Base-by-base conservation (phyloP, 345 rosid genomes). In the Mercurialis annua region DNA sequence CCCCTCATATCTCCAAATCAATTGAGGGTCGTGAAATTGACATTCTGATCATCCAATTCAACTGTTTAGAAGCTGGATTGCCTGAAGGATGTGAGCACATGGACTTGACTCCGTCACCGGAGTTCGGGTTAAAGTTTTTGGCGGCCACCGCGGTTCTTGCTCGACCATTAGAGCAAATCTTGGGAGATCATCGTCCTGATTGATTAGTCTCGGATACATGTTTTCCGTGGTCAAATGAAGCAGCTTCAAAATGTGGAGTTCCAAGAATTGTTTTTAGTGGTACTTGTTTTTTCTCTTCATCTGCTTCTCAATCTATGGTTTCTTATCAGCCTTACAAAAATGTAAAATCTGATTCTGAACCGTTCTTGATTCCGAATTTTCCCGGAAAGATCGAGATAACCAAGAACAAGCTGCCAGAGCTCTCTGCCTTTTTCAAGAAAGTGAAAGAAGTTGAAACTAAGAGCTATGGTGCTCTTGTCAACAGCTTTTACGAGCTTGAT, bases 401-500 rank as follows among this genome's bases (percentile, higher is more conserved):
- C 10, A 64, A 72, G 40, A 40, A 38, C 2, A 75, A 80, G 29
- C 36, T 78, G 33, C 58, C 70, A 0, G 65, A 33, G 48, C 17
- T 44, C 14, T 8, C 48, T 6, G 48, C 11, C 3, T 4, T 27
- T 17, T 54, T 11, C 17, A 54, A 34, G 29, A 52, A 54, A 56
- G 38, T 1, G 40, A 56, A 30, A 31, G 60, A 56, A 6, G 38
- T 7, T 15, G 40, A 56, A 21, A 5, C 18, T 30, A 56, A 56
- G 1, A 56, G 60, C 36, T 54, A 12, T 27, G 59, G 59, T 11
- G 9, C 29, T 26, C n/a, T 54, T 15, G 20, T 81, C 55, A 78
- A 85, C 67, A 80, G 86, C 21, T 81, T 80, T 70, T 83, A 79
- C 34, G 83, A 85, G 58, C 78, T 81, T 3, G 83, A 86, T 36